Conservation (phyloP, 495 filamentous ascomycete genomes). For the Trichoderma erinaceum region DNA sequence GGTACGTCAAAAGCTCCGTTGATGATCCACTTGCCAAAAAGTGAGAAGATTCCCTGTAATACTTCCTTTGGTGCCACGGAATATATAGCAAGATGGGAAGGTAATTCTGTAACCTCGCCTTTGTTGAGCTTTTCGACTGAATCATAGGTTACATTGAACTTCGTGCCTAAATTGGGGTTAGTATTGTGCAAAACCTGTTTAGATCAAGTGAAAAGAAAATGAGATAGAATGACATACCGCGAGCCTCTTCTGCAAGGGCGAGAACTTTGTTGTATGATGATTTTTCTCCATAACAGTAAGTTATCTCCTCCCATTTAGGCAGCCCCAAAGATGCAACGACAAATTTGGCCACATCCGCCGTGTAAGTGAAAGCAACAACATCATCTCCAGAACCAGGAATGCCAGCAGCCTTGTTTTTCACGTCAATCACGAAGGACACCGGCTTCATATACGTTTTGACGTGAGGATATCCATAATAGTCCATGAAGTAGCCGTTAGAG, state of each 20-base stretch:
- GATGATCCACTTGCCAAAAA: conserved; percentile 28
- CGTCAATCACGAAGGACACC: conserved; percentile 38
- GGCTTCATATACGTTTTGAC: conserved; percentile 37
- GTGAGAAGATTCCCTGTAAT: conserved; percentile 27
- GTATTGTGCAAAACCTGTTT: not conserved
- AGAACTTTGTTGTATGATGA: conserved; percentile 45
- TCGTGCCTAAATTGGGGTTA: conserved; percentile 26
- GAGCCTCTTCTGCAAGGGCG: conserved; percentile 39
- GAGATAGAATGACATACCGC: conserved; percentile 36
- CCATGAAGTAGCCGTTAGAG: conserved; percentile 48
- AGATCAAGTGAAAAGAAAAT: conserved; percentile 19
- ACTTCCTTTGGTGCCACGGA: conserved; percentile 30
- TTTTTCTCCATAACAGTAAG: conserved; percentile 40
- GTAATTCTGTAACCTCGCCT: conserved; percentile 44
- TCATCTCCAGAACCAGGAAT: conserved; percentile 49
- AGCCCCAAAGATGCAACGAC: conserved; percentile 41
- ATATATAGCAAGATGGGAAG: conserved; percentile 29
- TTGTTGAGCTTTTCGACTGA: conserved; percentile 38
- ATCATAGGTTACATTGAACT: conserved; percentile 47
- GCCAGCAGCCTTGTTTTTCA: conserved; percentile 38
- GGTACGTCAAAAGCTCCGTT: conserved; percentile 26
- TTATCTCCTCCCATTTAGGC: conserved; percentile 42
- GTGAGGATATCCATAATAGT: conserved; percentile 48
- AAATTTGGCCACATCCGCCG: conserved; percentile 46
- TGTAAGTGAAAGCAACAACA: conserved; percentile 46